These are phyloP conservation scores for Pezizomycotina sp. DNA, from an alignment of 2,329 filamentous ascomycete genomes.

Conservation along the genomic window DNA sequence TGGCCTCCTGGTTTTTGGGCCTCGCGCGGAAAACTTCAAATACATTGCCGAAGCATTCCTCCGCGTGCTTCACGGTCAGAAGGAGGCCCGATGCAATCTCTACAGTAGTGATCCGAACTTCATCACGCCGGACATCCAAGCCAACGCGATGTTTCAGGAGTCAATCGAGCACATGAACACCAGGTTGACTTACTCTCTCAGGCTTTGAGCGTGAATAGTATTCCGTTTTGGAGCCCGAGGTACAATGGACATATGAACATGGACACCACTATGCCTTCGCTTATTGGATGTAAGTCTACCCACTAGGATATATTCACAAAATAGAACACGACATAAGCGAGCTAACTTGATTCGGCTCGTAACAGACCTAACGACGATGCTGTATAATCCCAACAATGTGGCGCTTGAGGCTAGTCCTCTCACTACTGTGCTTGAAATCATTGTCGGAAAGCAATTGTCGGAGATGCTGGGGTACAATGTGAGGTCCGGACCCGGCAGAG, in stretches of 20 bases:
- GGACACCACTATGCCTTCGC: slow-evolving; percentile 13
- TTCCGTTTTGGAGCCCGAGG: slow-evolving; percentile 35
- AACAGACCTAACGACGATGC: slow-evolving; percentile 34
- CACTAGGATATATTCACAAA: slow-evolving; percentile 27
- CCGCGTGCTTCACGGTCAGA: slow-evolving; percentile 30
- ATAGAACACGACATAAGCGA: slow-evolving; percentile 31
- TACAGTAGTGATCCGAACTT: slow-evolving; percentile 31
- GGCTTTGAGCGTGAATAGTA: slow-evolving; percentile 31
- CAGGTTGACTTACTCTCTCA: slow-evolving; percentile 29
- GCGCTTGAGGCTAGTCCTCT: slow-evolving; percentile 34
- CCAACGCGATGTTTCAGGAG: slow-evolving; percentile 28
- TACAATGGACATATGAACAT: slow-evolving; percentile 36
- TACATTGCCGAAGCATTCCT: slow-evolving; percentile 31
- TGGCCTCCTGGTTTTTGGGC: slow-evolving; percentile 34
- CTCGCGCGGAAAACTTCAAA: slow-evolving; percentile 31
- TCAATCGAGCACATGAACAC: slow-evolving; percentile 28
- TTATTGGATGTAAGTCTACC: slow-evolving; percentile 7
- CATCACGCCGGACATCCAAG: slow-evolving; percentile 29
- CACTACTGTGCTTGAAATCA: slow-evolving; percentile 33
- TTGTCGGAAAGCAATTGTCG: slow-evolving; percentile 34
- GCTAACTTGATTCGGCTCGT: slow-evolving; percentile 25
- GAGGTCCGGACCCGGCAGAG: slow-evolving; percentile 21
- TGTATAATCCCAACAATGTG: slow-evolving; percentile 38
- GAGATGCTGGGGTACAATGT: slow-evolving; percentile 34
- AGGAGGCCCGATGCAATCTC: slow-evolving; percentile 28